Evolutionary conservation across 805 yeast species (phyloP).

Genomic region (Wickerhamomyces rabaulensis): DNA sequence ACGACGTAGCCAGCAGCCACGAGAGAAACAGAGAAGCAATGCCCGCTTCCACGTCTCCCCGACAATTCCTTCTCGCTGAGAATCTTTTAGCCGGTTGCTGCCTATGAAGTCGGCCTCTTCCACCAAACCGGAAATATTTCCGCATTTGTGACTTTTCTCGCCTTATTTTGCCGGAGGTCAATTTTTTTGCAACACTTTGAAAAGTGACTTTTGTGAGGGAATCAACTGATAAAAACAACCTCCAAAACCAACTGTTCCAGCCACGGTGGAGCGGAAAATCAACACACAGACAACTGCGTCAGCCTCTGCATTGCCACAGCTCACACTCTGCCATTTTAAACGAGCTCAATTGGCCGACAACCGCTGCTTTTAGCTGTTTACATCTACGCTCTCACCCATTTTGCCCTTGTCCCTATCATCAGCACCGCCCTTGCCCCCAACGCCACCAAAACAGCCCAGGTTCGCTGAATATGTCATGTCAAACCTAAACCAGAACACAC

Average conservation of each 20-base stretch:
- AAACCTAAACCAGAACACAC: slow-evolving; percentile 1
- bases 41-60: too few species aligned
- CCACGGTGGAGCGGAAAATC: background rate
- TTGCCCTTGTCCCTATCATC: background rate
- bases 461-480: slow-evolving; percentile 2
- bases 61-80: too few species aligned
- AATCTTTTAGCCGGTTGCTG: too few species aligned
- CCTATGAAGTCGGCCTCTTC: too few species aligned
- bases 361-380: too few species aligned
- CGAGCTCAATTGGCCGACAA: background rate
- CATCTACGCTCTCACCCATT: too few species aligned
- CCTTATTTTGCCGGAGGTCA: background rate
- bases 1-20: too few species aligned
- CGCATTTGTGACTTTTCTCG: background rate
- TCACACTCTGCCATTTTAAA: background rate
- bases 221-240: too few species aligned
- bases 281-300: background rate
- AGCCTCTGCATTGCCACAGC: background rate
- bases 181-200: background rate
- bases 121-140: background rate
- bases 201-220: background rate
- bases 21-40: too few species aligned
- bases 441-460: background rate
- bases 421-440: background rate
- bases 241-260: too few species aligned